Percentiles rank a stretch among this genome's conserved stretches.
Evolutionary conservation across 768 basidiomycete genomes (phyloP).

Genomic region (Guyanaporus albipodus): DNA sequence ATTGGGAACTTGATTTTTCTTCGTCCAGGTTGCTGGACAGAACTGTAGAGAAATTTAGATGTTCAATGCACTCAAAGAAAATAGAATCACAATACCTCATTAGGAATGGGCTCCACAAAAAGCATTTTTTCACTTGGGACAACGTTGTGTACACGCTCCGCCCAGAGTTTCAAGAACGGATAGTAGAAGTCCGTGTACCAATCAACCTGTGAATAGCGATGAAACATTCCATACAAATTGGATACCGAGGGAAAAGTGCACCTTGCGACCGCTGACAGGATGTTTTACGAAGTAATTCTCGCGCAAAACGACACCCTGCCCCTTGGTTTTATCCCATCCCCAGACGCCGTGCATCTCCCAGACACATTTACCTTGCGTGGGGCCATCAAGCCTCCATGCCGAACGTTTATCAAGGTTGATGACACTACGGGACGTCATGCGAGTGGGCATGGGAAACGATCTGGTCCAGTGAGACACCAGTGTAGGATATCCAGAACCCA

Average conservation of each 20-base stretch:
- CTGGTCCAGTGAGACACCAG: slow-evolving; percentile 74
- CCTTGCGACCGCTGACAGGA: slow-evolving; percentile 61
- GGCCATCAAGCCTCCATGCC: slow-evolving; percentile 73
- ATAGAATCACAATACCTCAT: slow-evolving; percentile 58
- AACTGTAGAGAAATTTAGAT: slow-evolving; percentile 44
- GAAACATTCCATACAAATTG: not conserved
- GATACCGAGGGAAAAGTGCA: slow-evolving; percentile 20
- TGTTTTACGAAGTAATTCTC: slow-evolving; percentile 82
- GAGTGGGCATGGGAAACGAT: slow-evolving; percentile 87
- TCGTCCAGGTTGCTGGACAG: slow-evolving; percentile 75
- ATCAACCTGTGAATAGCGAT: slow-evolving; percentile 50
- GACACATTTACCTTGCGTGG: slow-evolving; percentile 66
- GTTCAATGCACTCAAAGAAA: not conserved
- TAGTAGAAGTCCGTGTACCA: slow-evolving; percentile 88
- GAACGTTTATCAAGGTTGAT: slow-evolving; percentile 58
- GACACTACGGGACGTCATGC: slow-evolving; percentile 49
- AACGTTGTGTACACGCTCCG: slow-evolving; percentile 48
- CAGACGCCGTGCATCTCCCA: slow-evolving; percentile 96
- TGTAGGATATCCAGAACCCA: slow-evolving; percentile 88
- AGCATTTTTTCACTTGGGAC: slow-evolving; percentile 53
- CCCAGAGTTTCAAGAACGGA: slow-evolving; percentile 71
- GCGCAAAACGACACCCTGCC: slow-evolving; percentile 69
- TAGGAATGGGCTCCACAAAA: slow-evolving; percentile 87
- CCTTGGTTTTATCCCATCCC: slow-evolving; percentile 71
- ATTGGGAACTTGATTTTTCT: slow-evolving; percentile 54